Percentiles rank a stretch among this genome's conserved stretches.
Conservation (phyloP, 2,329 filamentous ascomycete species). For the Aspergillus eucalypticola region DNA sequence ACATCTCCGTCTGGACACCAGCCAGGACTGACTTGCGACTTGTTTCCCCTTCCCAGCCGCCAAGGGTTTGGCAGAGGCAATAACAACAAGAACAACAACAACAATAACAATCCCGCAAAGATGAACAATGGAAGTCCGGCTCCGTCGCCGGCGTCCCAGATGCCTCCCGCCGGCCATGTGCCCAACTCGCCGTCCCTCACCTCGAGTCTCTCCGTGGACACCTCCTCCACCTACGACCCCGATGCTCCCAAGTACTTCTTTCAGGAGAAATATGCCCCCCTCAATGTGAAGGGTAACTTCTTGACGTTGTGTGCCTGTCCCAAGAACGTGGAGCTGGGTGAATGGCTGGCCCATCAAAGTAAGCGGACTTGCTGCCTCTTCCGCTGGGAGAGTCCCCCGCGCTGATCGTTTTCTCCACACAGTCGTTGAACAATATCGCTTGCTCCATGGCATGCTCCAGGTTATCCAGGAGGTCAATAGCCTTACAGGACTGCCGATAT, state of each 20-base stretch:
- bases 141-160: conserved; percentile 31
- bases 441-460: conserved; percentile 84
- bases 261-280: conserved; percentile 62
- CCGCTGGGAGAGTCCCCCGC: neutral
- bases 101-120: conserved; percentile 42
- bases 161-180: conserved; percentile 32
- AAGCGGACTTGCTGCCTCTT: conserved; percentile 30
- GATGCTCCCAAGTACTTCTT: conserved; percentile 53
- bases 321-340: conserved; percentile 88
- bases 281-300: conserved; percentile 97
- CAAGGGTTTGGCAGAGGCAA: conserved; percentile 52
- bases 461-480: conserved; percentile 85
- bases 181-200: conserved; percentile 44
- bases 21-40: conserved; percentile 30
- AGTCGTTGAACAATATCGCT: conserved; percentile 92
- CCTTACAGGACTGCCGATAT: conserved; percentile 71
- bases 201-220: conserved; percentile 40
- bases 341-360: conserved; percentile 97
- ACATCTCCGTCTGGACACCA: conserved; percentile 12
- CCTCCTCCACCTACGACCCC: conserved; percentile 40
- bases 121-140: conserved; percentile 38
- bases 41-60: conserved; percentile 38
- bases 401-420: conserved; percentile 11
- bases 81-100: conserved; percentile 49
- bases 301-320: conserved; percentile 92